Percentiles rank a stretch among this genome's conserved stretches.
Evolutionary conservation across 106 monocot genomes (phyloP).

Genomic region (Amphibolis antarctica): DNA sequence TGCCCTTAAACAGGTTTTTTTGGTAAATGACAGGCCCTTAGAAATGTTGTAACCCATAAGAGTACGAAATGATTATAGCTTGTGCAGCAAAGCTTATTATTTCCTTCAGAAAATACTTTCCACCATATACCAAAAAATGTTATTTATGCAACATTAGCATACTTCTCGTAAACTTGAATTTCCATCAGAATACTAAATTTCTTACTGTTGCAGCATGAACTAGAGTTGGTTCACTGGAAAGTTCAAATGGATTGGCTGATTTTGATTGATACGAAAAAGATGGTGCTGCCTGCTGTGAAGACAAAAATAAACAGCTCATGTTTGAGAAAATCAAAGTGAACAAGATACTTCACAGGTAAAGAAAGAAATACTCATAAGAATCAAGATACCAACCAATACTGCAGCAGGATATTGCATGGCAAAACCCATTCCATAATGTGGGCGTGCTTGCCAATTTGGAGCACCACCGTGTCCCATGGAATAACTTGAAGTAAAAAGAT

Average conservation of each 20-base stretch:
- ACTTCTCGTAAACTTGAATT: neutral
- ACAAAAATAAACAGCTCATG: neutral
- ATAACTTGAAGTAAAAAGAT: slow-evolving; percentile 61
- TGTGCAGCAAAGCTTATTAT: neutral
- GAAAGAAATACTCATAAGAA: neutral
- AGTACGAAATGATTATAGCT: no score
- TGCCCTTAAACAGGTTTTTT: no score
- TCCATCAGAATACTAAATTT: neutral
- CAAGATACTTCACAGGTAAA: neutral
- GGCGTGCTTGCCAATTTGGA: slow-evolving; percentile 47
- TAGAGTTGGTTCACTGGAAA: slow-evolving; percentile 31
- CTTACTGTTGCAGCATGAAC: slow-evolving; percentile 43
- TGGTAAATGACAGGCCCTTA: no score
- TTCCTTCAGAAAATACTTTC: neutral
- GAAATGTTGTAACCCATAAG: neutral
- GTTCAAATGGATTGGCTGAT: slow-evolving; percentile 77
- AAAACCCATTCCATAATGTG: slow-evolving; percentile 45
- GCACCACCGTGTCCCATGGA: slow-evolving; percentile 17
- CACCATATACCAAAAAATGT: neutral
- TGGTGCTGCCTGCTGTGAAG: slow-evolving; percentile 34
- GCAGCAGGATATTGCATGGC: slow-evolving; percentile 65
- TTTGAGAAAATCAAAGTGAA: neutral
- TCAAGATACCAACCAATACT: slow-evolving; percentile 39
- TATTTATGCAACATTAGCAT: neutral
- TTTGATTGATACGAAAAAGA: slow-evolving; percentile 31